Percentiles rank a stretch among this genome's conserved stretches.
Conservation (phyloP, 164 flowering plant species). For the Houttuynia cordata region DNA sequence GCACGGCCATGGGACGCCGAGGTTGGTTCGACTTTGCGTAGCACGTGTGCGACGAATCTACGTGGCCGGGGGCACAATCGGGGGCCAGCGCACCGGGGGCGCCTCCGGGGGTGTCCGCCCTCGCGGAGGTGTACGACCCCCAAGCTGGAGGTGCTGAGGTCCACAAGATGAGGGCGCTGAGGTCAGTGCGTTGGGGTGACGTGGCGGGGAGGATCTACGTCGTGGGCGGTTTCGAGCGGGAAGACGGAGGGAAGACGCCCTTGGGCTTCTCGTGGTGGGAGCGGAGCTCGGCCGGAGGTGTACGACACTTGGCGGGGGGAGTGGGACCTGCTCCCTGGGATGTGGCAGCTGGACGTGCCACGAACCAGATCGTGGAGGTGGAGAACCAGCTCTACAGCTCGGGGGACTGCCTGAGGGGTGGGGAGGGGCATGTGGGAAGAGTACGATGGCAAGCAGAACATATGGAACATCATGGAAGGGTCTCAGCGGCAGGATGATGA, state of each 20-base stretch:
- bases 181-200: conserved; percentile 55
- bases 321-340: conserved; percentile 34
- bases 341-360: conserved; percentile 62
- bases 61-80: conserved; percentile 39
- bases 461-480: conserved; percentile 47
- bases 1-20: conserved; percentile 29
- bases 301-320: conserved; percentile 19
- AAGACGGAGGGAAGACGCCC: conserved; percentile 9
- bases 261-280: conserved; percentile 4
- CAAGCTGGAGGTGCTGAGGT: conserved; percentile 24
- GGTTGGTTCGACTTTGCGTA: conserved; percentile 50
- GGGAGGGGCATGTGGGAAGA: conserved; percentile 63
- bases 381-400: conserved; percentile 42
- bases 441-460: conserved; percentile 35
- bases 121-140: conserved; percentile 38
- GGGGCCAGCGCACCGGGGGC: conserved; percentile 24
- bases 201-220: conserved; percentile 46
- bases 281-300: conserved; percentile 52
- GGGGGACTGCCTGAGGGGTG: conserved; percentile 43
- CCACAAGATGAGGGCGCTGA: conserved; percentile 32
- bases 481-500: conserved; percentile 15
- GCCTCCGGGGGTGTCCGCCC: too few species aligned
- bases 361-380: conserved; percentile 46
- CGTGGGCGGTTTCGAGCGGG: conserved; percentile 42
- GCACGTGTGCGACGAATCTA: conserved; percentile 30